Conservation (phyloP, 2,329 filamentous ascomycete genomes). For the Endocalyx cinctus region DNA sequence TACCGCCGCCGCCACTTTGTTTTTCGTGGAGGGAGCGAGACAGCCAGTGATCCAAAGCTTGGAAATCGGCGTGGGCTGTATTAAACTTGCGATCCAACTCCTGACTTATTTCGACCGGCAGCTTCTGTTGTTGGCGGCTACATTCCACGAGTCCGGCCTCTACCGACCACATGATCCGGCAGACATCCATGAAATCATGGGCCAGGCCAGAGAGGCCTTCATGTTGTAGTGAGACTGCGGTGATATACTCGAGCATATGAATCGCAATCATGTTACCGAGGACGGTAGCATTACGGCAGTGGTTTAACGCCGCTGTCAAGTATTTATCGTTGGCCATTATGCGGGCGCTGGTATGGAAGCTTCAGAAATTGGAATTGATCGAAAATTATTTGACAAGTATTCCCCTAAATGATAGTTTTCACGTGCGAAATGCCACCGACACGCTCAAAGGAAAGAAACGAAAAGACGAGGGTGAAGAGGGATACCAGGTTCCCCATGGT, state of each 20-base stretch:
- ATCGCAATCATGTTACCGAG: conserved; percentile 61
- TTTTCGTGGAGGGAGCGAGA: conserved; percentile 58
- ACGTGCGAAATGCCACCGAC: too few relatives aligned
- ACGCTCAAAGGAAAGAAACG: too few relatives aligned
- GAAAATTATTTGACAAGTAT: too few relatives aligned
- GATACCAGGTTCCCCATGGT: too few relatives aligned
- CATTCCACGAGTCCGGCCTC: conserved; percentile 59
- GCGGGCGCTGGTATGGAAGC: too few relatives aligned
- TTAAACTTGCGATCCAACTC: conserved; percentile 63
- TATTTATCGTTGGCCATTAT: conserved; percentile 19
- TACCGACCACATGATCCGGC: conserved; percentile 63
- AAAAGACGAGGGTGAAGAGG: too few relatives aligned
- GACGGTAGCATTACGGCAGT: conserved; percentile 45
- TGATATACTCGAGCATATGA: conserved; percentile 60
- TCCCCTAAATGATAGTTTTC: too few relatives aligned
- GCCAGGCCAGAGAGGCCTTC: conserved; percentile 54
- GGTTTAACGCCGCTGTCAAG: conserved; percentile 18
- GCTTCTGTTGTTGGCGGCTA: conserved; percentile 42
- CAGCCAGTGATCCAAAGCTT: conserved; percentile 59
- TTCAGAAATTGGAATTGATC: too few relatives aligned
- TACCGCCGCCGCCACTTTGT: conserved; percentile 55
- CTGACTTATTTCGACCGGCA: conserved; percentile 56
- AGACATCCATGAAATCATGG: conserved; percentile 63
- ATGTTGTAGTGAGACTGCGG: conserved; percentile 47
- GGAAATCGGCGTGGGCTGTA: conserved; percentile 57